Base-by-base conservation (phyloP, 139 green algal species). In the Deuterostichococcus epilithicus region DNA sequence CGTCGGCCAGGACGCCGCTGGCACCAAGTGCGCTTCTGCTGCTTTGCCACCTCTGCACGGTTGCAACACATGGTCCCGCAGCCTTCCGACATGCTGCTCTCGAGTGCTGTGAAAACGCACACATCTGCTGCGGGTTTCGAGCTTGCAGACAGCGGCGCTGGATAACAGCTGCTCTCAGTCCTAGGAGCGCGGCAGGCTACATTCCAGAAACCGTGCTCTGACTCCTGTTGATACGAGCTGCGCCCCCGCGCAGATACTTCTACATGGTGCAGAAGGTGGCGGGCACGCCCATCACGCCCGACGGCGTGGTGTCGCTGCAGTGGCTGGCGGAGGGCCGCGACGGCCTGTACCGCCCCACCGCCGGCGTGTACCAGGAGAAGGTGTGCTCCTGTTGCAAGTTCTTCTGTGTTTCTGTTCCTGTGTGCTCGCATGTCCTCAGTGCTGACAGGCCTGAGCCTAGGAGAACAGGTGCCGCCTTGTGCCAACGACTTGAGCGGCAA, bases 321-420 rank as follows among this genome's bases (percentile, higher is more conserved):
- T 86, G 83, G 83, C 78, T 90, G 26, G 79, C 84, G 69, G 83
- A 90, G 77, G 76, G 76, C 22, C 42, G 60, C 6, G 86, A 90
- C 59, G 86, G 86, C 28, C 68, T 90, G 42, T 90, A 81, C 78
- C 63, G 86, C 15, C 81, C 81, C 23, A 77, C 66, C 72, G 23
- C 36, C 5, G 76, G 72, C 30, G 77, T 80, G 30, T 90, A 81
- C 81, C 83, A 88, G 72, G 83, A 90, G 68, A 33, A 59, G 18
- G 35, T 59, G 2, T 52, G 26, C 0, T 63, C 8, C 42, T 8
- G 13, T 8, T 52, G n/a, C n/a, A n/a, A n/a, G n/a, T n/a, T n/a
- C n/a, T n/a, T n/a, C n/a, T n/a, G n/a, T n/a, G n/a, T n/a, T n/a
- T n/a, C n/a, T n/a, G n/a, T n/a, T n/a, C n/a, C n/a, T n/a, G n/a